These are phyloP conservation scores for Adansonia grandidieri DNA, from an alignment of 441 rosid genomes.

Conservation along the genomic window DNA sequence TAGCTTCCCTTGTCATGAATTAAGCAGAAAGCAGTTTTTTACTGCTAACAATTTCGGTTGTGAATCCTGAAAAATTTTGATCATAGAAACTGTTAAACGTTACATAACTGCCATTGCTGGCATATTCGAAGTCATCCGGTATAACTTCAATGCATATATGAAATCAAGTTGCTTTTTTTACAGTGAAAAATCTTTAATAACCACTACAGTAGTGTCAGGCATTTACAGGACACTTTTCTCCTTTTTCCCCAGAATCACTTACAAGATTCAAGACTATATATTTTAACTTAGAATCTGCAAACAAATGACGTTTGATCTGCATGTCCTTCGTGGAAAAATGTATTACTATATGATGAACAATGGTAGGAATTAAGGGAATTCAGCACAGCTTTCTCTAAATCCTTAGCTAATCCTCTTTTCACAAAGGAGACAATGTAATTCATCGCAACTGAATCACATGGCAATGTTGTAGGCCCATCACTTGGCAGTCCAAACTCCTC, in stretches of 20 bases:
- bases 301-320: not conserved
- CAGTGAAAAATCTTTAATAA: too few species aligned
- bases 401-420: not conserved
- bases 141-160: not conserved
- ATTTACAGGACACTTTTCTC: not conserved
- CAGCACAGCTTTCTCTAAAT: slow-evolving; percentile 26
- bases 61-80: not conserved
- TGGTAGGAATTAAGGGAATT: not conserved
- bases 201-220: too few species aligned
- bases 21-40: not conserved
- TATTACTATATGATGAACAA: not conserved
- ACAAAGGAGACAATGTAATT: slow-evolving; percentile 31
- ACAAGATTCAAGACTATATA: not conserved
- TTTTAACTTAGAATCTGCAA: not conserved
- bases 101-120: not conserved
- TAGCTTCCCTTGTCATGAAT: not conserved
- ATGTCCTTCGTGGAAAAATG: not conserved
- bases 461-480: slow-evolving; percentile 39
- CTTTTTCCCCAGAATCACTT: not conserved
- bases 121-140: not conserved
- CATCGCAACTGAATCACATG: slow-evolving; percentile 43
- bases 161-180: too few species aligned
- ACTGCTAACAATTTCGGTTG: not conserved
- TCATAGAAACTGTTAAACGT: not conserved
- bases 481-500: slow-evolving; percentile 47